Percentiles rank a stretch among this genome's conserved stretches.
Evolutionary conservation across 2,329 filamentous ascomycete genomes (phyloP).

Genomic region (Neonectria hederae): DNA sequence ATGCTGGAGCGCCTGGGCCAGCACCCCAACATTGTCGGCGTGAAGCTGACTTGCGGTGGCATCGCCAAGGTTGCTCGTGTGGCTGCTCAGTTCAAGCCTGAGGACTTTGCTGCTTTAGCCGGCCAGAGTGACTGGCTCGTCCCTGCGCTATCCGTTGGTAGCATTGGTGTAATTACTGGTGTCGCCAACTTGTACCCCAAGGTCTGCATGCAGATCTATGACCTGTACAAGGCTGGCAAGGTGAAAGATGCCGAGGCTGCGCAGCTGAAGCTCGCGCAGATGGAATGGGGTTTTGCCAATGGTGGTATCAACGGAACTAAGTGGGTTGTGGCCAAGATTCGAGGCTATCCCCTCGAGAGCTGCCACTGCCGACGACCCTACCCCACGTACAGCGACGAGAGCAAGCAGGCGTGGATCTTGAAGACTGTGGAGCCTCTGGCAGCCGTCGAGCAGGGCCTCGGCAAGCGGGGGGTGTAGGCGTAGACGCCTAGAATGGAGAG

Average conservation of each 20-base stretch:
- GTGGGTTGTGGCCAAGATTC: constrained; percentile 64
- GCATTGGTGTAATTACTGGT: constrained; percentile 69
- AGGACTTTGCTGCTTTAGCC: constrained; percentile 71
- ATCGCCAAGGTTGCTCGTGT: constrained; percentile 77
- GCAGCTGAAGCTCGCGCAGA: constrained; percentile 60
- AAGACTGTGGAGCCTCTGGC: constrained; percentile 40
- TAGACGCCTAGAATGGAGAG: constrained; percentile 10
- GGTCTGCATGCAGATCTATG: constrained; percentile 61
- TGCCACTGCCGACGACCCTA: constrained; percentile 64
- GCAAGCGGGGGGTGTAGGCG: constrained; percentile 27
- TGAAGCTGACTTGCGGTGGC: constrained; percentile 78
- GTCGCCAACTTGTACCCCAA: constrained; percentile 71
- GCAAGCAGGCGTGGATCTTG: constrained; percentile 48
- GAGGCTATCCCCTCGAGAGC: constrained; percentile 61
- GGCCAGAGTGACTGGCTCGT: constrained; percentile 80
- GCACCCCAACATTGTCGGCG: constrained; percentile 73
- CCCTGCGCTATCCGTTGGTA: constrained; percentile 66
- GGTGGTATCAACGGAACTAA: constrained; percentile 70
- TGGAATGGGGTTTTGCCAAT: constrained; percentile 66
- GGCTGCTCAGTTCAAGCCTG: constrained; percentile 56
- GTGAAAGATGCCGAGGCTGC: constrained; percentile 57
- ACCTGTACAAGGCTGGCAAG: constrained; percentile 59
- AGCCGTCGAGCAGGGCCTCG: constrained; percentile 35
- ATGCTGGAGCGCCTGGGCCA: constrained; percentile 66
- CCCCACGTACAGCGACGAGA: constrained; percentile 54